Conservation (phyloP, 257 asterid species). For the Verbena officinalis region DNA sequence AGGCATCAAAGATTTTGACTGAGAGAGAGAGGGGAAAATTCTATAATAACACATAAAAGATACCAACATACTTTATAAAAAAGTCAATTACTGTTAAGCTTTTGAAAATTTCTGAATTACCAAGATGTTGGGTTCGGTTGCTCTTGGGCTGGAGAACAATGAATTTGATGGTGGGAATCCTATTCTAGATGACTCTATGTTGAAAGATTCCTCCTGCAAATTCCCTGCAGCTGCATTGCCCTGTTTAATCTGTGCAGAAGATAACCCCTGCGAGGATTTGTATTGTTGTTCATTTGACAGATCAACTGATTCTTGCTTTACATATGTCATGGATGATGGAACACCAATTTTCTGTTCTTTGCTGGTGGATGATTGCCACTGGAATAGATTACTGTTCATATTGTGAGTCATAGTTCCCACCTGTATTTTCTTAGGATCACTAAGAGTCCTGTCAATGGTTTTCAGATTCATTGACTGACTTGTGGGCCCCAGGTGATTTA, state of each 20-base stretch:
- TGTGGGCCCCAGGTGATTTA: constrained; percentile 50
- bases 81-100: too few relatives aligned
- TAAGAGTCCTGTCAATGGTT: constrained; percentile 55
- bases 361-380: constrained; percentile 44
- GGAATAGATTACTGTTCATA: constrained; percentile 45
- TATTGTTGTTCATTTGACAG: constrained; percentile 65
- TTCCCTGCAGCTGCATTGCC: constrained; percentile 50
- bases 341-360: constrained; percentile 51
- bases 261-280: constrained; percentile 51
- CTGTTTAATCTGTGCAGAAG: constrained; percentile 52
- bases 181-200: constrained; percentile 60
- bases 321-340: constrained; percentile 51
- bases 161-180: constrained; percentile 49
- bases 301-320: constrained; percentile 73
- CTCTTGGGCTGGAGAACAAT: constrained; percentile 43
- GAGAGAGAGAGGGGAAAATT: constrained; percentile 21
- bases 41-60: too few relatives aligned
- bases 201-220: constrained; percentile 65
- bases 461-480: constrained; percentile 53
- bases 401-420: constrained; percentile 40
- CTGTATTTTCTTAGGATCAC: constrained; percentile 57
- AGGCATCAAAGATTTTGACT: constrained; percentile 63
- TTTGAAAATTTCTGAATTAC: constrained; percentile 29
- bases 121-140: constrained; percentile 45
- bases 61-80: too few relatives aligned